Base-by-base conservation (phyloP, 768 basidiomycete genomes). In the Strobilomyces dryophilus region DNA sequence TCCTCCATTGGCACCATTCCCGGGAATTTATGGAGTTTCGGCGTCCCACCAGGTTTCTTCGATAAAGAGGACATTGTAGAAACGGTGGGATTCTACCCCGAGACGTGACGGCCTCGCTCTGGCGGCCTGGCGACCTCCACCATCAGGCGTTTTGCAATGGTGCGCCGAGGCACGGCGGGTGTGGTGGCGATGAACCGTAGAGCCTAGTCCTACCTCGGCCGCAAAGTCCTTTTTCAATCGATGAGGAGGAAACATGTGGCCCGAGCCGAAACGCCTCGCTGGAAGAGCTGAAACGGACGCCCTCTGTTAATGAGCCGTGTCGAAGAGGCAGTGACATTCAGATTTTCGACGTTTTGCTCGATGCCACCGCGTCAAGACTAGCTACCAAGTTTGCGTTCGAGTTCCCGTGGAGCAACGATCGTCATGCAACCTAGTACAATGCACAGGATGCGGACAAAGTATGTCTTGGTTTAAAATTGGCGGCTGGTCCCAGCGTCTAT, bases 1-100 rank as follows among this genome's bases (percentile, higher is more conserved):
- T 12, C 43, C 37, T 61, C 36, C 32, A 59, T 56, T 24, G 56
- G 47, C 35, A 45, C 49, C 66, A 62, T 63, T 58, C 52, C 45
- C 53, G 49, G 45, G 11, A n/a, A 10, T 40, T 4, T 32, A 26
- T 43, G 41, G 41, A 43, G 41, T 17, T 43, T 27, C 14, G 24
- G 24, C 26, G 24, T 43, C 41, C 41, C 21, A 42, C 41, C 10
- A 2, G 29, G 4, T 24, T 4, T 1, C 10, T 32, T 47, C 56
- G 57, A 53, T 59, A 49, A 55, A 52, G 41, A 32, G 35, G 39
- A 10, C 35, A 32, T 36, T 20, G 21, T 5, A 43, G 7, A 26
- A 12, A 14, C 6, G 24, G 41, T 43, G 31, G 15, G 27, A 49
- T 21, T 24, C 27, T 41, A 3, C 8, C 46, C 46, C 45, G 9